phyloP scores from a whole-genome alignment of 2,329 filamentous ascomycete genomes.

The Claviceps paspali region DNA sequence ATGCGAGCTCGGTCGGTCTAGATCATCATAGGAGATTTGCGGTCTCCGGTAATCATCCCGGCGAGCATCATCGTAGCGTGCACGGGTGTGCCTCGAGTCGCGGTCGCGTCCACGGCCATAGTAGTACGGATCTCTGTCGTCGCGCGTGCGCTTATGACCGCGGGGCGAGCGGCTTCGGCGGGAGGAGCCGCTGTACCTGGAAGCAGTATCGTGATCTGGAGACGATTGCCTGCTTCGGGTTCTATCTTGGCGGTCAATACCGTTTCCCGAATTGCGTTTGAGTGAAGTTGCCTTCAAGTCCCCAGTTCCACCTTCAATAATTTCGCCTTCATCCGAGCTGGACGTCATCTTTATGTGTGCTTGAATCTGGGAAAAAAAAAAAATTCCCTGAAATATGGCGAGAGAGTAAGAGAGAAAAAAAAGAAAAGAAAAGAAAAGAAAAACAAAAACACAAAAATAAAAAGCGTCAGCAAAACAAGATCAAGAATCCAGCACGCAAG shows the following conservation, averaged over 20 bases:
- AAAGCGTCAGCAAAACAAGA: constrained; percentile 21
- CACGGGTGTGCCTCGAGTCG: constrained; percentile 45
- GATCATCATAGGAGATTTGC: constrained; percentile 39
- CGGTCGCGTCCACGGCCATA: constrained; percentile 26
- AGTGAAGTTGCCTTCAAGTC: constrained; percentile 76
- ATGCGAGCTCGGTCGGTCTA: constrained; percentile 33
- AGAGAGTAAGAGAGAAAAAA: no score
- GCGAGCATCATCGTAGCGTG: constrained; percentile 44
- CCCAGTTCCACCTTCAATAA: constrained; percentile 54
- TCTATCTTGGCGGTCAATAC: constrained; percentile 91
- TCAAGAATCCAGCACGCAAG: constrained; percentile 13
- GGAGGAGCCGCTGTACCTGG: constrained; percentile 25
- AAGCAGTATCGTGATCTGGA: constrained; percentile 33
- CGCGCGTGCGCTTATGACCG: constrained; percentile 51
- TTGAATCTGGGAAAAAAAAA: constrained; percentile 6
- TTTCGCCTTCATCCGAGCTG: constrained; percentile 79
- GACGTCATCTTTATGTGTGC: constrained; percentile 20
- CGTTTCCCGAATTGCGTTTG: constrained; percentile 58
- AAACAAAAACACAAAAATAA: constrained; percentile 1
- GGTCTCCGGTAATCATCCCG: constrained; percentile 31
- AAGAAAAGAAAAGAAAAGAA: no score
- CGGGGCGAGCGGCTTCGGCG: constrained; percentile 44
- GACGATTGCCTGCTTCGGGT: constrained; percentile 46
- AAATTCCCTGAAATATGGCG: no score
- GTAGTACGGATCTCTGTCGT: constrained; percentile 46